Evolutionary conservation across 2,329 filamentous ascomycete genomes (phyloP), one percentile per base, ranked within the genome.

Genomic region (Emericellopsis atlantica): DNA sequence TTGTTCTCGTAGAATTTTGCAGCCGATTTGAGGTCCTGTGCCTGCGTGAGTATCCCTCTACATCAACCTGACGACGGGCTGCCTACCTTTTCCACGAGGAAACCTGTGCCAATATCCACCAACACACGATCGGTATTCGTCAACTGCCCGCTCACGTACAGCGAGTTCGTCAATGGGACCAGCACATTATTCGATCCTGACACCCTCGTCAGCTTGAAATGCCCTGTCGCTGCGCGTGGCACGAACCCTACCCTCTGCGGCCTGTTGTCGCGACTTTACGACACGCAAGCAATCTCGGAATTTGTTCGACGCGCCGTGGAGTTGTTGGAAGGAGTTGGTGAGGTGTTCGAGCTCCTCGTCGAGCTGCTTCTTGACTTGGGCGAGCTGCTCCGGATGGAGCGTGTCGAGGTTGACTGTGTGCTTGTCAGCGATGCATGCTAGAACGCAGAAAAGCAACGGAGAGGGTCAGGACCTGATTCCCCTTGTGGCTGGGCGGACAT

Each of bases 291-390:
- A 98, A 56, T 96, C 90, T 42, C 77, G 76, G 67, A 98, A 98
- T 60, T 93, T 95, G 41, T 78, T 74, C 60, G 96, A 92, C 3
- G 92, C 92, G 40, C 81, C 81, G 48, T 89, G 85, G 2, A 98
- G 78, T 59, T 94, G 92, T 39, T 83, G 74, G 66, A 94, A 95
- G 9, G 92, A 96, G 43, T 70, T 76, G 2, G 87, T 93, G 49
- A 98, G 77, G 67, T 96, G 90, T 59, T 95, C 87, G 49, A 98
- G 81, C 65, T 98, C 92, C 54, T 92, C 82, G 60, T 95, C 90
- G 49, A 98, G 81, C 61, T 95, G 90, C 61, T 92, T 88, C 71
- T 98, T 95, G 51, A 98, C 81, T 52, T 87, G 79, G 50, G 79
- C 81, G 50, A 98, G 83, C 65, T 95, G 90, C 49, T 86, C 84